phyloP scores from a whole-genome alignment of 2,329 filamentous ascomycete species.

The Periconia macrospinosa region DNA sequence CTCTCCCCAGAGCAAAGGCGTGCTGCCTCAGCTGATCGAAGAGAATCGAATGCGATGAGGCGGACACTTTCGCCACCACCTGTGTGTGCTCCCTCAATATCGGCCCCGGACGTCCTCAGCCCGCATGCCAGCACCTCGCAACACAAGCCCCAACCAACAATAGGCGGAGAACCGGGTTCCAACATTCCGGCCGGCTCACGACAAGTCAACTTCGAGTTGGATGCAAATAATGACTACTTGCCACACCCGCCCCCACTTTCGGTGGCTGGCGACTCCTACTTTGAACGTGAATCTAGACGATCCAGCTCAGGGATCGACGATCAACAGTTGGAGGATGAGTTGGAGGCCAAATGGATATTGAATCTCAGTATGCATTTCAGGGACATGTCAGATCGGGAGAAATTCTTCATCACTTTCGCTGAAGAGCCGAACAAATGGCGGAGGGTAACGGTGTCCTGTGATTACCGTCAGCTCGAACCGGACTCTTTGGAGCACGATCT shows the following conservation, averaged over 20 bases:
- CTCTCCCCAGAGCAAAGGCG: constrained; percentile 69
- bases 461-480: constrained; percentile 79
- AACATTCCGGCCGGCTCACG: constrained; percentile 39
- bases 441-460: constrained; percentile 87
- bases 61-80: constrained; percentile 48
- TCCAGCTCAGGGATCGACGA: constrained; percentile 53
- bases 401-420: constrained; percentile 96
- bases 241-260: constrained; percentile 29
- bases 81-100: constrained; percentile 40
- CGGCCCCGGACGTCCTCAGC: constrained; percentile 43
- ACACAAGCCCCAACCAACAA: constrained; percentile 27
- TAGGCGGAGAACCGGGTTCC: constrained; percentile 33
- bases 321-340: constrained; percentile 72
- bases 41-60: constrained; percentile 63
- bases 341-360: constrained; percentile 89
- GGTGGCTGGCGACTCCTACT: constrained; percentile 28
- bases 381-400: constrained; percentile 88
- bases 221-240: constrained; percentile 27
- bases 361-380: constrained; percentile 98
- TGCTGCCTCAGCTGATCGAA: constrained; percentile 69
- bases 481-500: constrained; percentile 87
- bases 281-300: constrained; percentile 34
- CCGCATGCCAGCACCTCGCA: constrained; percentile 28
- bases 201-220: constrained; percentile 36
- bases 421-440: constrained; percentile 79